Conservation (phyloP, 257 asterid genomes). For the Ehretia macrophylla region DNA sequence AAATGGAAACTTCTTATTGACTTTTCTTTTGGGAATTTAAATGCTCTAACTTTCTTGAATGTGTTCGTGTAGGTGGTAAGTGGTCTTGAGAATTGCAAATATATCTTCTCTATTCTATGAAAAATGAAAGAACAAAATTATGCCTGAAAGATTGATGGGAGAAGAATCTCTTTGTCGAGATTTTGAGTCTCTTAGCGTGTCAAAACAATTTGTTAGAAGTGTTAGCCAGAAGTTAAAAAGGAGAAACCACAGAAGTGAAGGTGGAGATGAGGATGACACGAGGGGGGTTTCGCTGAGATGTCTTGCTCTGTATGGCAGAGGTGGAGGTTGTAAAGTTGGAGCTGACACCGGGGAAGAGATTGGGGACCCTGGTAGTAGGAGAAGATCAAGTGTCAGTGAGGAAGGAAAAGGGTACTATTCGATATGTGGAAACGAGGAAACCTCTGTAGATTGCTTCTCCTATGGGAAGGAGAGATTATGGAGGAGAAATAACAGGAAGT, state of each 20-base stretch:
- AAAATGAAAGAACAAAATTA: slow-evolving; percentile 31
- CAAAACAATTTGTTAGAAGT: slow-evolving; percentile 65
- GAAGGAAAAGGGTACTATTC: slow-evolving; percentile 48
- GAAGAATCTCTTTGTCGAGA: slow-evolving; percentile 46
- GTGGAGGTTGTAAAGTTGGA: slow-evolving; percentile 94
- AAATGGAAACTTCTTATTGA: too few relatives aligned
- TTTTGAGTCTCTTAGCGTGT: slow-evolving; percentile 52
- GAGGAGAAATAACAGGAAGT: slow-evolving; percentile 47
- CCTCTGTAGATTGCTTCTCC: slow-evolving; percentile 68
- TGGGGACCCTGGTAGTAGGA: slow-evolving; percentile 50
- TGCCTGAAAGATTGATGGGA: slow-evolving; percentile 36
- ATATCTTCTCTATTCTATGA: slow-evolving; percentile 2
- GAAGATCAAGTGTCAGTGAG: slow-evolving; percentile 66
- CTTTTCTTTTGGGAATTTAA: too few relatives aligned
- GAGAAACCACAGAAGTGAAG: slow-evolving; percentile 43
- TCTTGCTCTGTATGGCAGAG: slow-evolving; percentile 66
- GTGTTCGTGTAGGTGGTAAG: slow-evolving; percentile 24
- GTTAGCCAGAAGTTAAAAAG: slow-evolving; percentile 77
- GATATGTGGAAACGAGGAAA: slow-evolving; percentile 47
- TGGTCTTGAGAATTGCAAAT: slow-evolving; percentile 2
- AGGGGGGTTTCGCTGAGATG: slow-evolving; percentile 68
- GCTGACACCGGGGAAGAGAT: slow-evolving; percentile 74
- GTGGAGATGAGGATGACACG: slow-evolving; percentile 49
- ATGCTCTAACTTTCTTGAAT: too few relatives aligned
- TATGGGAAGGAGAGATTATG: slow-evolving; percentile 66